These are phyloP conservation scores for Ustilago sp. DNA, from an alignment of 1,284 basidiomycete genomes.

Conservation along the genomic window DNA sequence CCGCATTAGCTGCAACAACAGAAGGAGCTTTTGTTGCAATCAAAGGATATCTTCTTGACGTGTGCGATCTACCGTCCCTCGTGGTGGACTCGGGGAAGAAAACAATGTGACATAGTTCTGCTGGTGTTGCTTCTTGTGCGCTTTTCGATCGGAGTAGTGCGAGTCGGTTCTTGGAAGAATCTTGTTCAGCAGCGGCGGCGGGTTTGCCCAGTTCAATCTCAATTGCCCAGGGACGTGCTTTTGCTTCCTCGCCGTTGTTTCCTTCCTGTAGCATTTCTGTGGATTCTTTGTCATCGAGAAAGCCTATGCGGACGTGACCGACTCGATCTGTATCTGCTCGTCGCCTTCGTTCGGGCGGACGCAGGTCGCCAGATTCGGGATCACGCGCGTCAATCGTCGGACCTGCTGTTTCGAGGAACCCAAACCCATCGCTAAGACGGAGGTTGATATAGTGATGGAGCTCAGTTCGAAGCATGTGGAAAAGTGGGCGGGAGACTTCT, in stretches of 20 bases:
- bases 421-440: conserved; percentile 50
- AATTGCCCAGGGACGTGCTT: conserved; percentile 40
- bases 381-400: conserved; percentile 34
- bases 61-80: conserved; percentile 16
- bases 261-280: conserved; percentile 15
- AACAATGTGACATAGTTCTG: conserved; percentile 49
- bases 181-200: conserved; percentile 29
- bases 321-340: conserved; percentile 41
- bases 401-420: conserved; percentile 34
- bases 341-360: conserved; percentile 39
- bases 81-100: conserved; percentile 36
- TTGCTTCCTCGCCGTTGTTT: conserved; percentile 20
- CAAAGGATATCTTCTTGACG: conserved; percentile 36
- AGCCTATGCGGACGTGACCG: conserved; percentile 42
- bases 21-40: conserved; percentile 47
- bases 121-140: conserved; percentile 31
- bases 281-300: conserved; percentile 39
- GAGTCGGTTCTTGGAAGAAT: conserved; percentile 16
- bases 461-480: conserved; percentile 40
- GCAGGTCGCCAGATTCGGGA: conserved; percentile 36
- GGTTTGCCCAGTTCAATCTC: conserved; percentile 52
- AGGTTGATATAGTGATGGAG: conserved; percentile 46
- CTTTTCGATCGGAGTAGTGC: conserved; percentile 13
- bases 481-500: conserved; percentile 37
- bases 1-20: conserved; percentile 9